These are phyloP conservation scores for Lachancea sp. DNA, from an alignment of 805 yeast species.

Conservation along the genomic window DNA sequence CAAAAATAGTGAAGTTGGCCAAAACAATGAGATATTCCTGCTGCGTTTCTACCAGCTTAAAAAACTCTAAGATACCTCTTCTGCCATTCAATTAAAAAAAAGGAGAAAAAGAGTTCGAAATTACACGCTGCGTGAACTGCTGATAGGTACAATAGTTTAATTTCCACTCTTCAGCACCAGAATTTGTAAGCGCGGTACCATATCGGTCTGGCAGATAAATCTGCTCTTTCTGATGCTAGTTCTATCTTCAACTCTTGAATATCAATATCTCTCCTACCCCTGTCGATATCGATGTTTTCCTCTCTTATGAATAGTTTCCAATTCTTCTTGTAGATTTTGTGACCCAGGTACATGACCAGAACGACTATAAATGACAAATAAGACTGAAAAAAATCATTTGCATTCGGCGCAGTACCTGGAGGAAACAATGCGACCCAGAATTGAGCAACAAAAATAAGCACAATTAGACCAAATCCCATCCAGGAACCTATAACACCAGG, in stretches of 20 bases:
- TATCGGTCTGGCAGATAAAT: slow-evolving; percentile 39
- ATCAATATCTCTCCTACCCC: slow-evolving; percentile 56
- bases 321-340: slow-evolving; percentile 47
- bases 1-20: slow-evolving; percentile 4
- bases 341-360: slow-evolving; percentile 49
- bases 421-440: slow-evolving; percentile 83
- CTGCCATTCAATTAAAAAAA: no score
- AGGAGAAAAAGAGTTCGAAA: no score
- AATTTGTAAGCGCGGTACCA: slow-evolving; percentile 39
- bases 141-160: no score
- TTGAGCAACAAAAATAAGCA: slow-evolving; percentile 61
- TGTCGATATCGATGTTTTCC: slow-evolving; percentile 51
- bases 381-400: slow-evolving; percentile 54
- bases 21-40: not conserved
- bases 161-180: slow-evolving; percentile 42
- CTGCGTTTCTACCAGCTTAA: slow-evolving; percentile 1
- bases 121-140: no score
- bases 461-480: slow-evolving; percentile 49
- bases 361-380: slow-evolving; percentile 63
- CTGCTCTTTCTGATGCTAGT: slow-evolving; percentile 44
- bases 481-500: slow-evolving; percentile 63
- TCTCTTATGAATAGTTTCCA: slow-evolving; percentile 39
- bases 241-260: slow-evolving; percentile 46
- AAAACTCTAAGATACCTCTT: slow-evolving; percentile 3
- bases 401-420: slow-evolving; percentile 45